Conservation (phyloP, 176 grass and related monocot species). For the Ampelocalamus luodianensis region DNA sequence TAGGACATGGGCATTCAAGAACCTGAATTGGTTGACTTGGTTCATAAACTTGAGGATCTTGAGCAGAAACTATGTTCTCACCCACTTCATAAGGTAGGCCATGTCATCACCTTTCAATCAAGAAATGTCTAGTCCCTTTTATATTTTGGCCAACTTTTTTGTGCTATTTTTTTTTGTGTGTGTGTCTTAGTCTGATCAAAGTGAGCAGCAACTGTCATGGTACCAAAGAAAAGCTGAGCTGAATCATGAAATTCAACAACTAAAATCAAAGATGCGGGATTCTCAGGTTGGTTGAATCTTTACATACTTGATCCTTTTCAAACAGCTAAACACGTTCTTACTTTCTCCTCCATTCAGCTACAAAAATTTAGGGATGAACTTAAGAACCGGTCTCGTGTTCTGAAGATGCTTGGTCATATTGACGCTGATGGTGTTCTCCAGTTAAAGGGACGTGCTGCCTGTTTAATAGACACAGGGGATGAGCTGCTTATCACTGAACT, state of each 20-base stretch:
- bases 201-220: constrained; percentile 85
- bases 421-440: constrained; percentile 94
- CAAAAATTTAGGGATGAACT: constrained; percentile 99
- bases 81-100: constrained; percentile 76
- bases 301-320: constrained; percentile 25
- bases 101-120: constrained; percentile 8
- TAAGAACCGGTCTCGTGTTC: constrained; percentile 83
- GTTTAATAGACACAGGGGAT: constrained; percentile 98
- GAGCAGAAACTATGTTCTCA: constrained; percentile 84
- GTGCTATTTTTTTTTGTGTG: constrained; percentile 9
- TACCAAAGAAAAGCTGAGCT: constrained; percentile 96
- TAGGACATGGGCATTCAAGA: constrained; percentile 97
- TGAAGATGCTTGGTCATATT: constrained; percentile 99
- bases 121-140: constrained; percentile 28
- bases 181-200: constrained; percentile 76
- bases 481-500: constrained; percentile 97
- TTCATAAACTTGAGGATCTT: constrained; percentile 82
- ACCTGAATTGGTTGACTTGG: constrained; percentile 79
- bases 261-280: constrained; percentile 90
- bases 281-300: constrained; percentile 73
- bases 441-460: constrained; percentile 92
- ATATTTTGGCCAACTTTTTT: constrained; percentile 16
- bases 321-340: constrained; percentile 40
- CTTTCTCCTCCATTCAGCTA: constrained; percentile 58
- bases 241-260: constrained; percentile 87